Conservation (phyloP, 2,329 filamentous ascomycete genomes). For the Fusarium tupiense region DNA sequence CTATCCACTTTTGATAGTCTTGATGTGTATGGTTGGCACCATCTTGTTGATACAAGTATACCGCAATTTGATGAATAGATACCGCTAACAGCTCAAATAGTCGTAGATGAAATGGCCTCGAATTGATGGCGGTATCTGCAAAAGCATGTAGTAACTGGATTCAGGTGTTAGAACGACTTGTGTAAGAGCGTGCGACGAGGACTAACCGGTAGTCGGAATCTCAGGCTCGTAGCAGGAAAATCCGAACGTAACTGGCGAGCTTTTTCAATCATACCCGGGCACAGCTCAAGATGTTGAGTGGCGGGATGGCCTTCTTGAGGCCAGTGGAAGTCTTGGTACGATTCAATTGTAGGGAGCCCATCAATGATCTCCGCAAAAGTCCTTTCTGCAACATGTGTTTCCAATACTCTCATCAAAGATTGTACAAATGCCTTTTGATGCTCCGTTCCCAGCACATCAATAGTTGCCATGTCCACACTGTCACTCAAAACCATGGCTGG, state of each 20-base stretch:
- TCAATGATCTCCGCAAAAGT: slow-evolving; percentile 17
- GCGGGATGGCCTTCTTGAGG: not conserved
- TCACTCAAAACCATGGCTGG: too few relatives aligned
- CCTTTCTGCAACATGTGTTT: not conserved
- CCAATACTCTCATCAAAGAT: not conserved
- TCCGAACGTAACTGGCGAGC: not conserved
- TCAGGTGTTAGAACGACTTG: too few relatives aligned
- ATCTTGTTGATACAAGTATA: not conserved
- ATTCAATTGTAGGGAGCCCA: not conserved
- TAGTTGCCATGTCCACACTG: not conserved
- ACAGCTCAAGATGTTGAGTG: not conserved
- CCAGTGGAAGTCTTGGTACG: not conserved
- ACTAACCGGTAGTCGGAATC: not conserved
- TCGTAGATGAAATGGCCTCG: not conserved
- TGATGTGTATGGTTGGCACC: not conserved
- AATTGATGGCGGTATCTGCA: not conserved
- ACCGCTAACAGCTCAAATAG: slow-evolving; percentile 12
- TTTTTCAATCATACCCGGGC: not conserved
- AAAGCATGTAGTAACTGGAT: not conserved
- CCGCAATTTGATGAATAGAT: slow-evolving; percentile 3
- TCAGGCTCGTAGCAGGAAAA: not conserved
- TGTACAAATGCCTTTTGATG: not conserved
- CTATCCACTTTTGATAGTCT: not conserved
- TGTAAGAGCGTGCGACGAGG: not conserved
- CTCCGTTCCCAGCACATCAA: not conserved